phyloP scores from a whole-genome alignment of 2,329 filamentous ascomycete species.

The Botryotinia globosa region DNA sequence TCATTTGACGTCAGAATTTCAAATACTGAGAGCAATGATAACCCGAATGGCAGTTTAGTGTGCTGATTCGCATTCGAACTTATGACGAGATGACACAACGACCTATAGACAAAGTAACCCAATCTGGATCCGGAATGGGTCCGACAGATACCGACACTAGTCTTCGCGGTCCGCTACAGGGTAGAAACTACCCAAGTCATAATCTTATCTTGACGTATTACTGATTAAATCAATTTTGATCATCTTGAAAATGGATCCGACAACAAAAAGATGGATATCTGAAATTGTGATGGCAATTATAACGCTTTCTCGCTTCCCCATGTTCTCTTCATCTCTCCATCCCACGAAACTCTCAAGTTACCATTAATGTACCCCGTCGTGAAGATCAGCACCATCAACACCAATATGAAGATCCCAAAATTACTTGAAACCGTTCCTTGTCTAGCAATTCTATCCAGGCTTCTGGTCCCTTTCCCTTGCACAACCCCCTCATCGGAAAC shows the following conservation, averaged over 20 bases:
- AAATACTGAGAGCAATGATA: background rate
- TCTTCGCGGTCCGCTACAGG: too few species aligned
- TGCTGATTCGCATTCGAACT: background rate
- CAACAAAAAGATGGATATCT: background rate
- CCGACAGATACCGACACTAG: background rate
- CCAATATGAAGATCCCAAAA: constrained; percentile 27
- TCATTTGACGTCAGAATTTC: background rate
- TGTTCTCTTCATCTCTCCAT: constrained; percentile 27
- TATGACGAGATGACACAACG: background rate
- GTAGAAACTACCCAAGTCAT: background rate
- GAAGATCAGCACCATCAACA: constrained; percentile 23
- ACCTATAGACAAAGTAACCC: background rate
- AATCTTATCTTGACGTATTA: background rate
- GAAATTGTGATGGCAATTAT: background rate
- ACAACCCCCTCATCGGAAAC: constrained; percentile 26
- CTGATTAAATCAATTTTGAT: background rate
- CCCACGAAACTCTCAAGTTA: constrained; percentile 28
- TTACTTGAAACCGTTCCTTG: constrained; percentile 26
- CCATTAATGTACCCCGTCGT: constrained; percentile 26
- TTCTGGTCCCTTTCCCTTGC: constrained; percentile 29
- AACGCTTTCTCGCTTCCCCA: constrained; percentile 24
- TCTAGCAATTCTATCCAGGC: constrained; percentile 30
- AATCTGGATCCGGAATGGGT: background rate
- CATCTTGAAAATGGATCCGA: background rate
- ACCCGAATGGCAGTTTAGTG: background rate